phyloP scores from a whole-genome alignment of 257 asterid species.

The Petrea volubilis region DNA sequence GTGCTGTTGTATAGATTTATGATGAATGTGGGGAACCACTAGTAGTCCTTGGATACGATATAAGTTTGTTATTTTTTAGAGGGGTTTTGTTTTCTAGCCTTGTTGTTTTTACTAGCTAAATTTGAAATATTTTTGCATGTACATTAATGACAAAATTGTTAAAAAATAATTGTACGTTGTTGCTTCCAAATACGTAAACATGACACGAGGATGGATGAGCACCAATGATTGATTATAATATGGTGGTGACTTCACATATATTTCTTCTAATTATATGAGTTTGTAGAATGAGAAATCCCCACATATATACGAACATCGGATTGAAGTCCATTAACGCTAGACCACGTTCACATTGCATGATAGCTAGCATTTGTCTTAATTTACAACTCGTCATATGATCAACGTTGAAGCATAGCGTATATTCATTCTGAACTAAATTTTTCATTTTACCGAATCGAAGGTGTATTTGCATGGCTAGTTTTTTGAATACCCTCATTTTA shows the following conservation, averaged over 20 bases:
- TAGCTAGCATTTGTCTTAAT: too few species aligned
- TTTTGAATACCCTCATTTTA: too few species aligned
- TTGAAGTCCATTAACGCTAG: too few species aligned
- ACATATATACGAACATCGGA: too few species aligned
- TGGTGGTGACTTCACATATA: not conserved
- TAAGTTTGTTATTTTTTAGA: not conserved
- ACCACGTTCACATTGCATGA: too few species aligned
- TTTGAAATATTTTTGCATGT: constrained; percentile 7
- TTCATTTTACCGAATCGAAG: too few species aligned
- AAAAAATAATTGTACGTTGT: not conserved
- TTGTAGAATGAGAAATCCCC: too few species aligned
- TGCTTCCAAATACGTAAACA: constrained; percentile 21
- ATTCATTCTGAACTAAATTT: too few species aligned
- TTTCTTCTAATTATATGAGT: not conserved
- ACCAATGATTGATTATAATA: not conserved
- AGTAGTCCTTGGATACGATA: not conserved
- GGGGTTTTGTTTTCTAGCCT: not conserved
- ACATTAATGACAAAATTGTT: constrained; percentile 17
- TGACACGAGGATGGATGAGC: constrained; percentile 4
- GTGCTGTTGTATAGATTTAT: not conserved
- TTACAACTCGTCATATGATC: too few species aligned
- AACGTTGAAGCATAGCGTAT: too few species aligned
- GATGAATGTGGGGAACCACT: not conserved
- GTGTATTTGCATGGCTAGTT: too few species aligned
- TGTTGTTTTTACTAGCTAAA: not conserved